Evolutionary conservation across 2,329 filamentous ascomycete species (phyloP).

Genomic region (Paecilomyces formosus): DNA sequence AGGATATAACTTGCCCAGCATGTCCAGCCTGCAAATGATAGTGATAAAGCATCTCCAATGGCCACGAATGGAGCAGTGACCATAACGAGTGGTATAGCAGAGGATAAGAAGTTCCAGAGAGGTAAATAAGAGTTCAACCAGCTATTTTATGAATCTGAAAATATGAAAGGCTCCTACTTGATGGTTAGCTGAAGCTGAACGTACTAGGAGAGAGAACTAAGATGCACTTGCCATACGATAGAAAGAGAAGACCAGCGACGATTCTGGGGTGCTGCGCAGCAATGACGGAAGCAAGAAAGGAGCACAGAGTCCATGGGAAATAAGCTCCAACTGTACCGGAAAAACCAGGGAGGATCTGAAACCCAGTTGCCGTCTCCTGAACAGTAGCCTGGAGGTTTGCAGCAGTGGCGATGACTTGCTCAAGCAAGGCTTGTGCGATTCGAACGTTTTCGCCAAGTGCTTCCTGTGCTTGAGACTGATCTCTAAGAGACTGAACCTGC

Average conservation of each 20-base stretch:
- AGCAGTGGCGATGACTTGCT: slow-evolving; percentile 18
- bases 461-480: slow-evolving; percentile 20
- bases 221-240: background rate
- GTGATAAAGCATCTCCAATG: too few species aligned
- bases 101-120: background rate
- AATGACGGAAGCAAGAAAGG: slow-evolving; percentile 17
- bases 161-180: background rate
- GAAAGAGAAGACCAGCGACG: background rate
- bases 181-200: background rate
- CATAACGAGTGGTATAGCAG: background rate
- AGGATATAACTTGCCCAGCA: too few species aligned
- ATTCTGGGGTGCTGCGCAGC: slow-evolving; percentile 14
- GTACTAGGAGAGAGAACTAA: background rate
- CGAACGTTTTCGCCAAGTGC: slow-evolving; percentile 17
- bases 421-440: slow-evolving; percentile 24
- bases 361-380: slow-evolving; percentile 20
- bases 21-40: too few species aligned
- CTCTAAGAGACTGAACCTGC: slow-evolving; percentile 22
- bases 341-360: slow-evolving; percentile 12
- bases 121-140: background rate
- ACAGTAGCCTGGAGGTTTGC: slow-evolving; percentile 24
- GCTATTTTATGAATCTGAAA: background rate
- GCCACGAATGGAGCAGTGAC: too few species aligned
- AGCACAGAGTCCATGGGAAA: slow-evolving; percentile 16
- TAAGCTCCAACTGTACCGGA: slow-evolving; percentile 9